Evolutionary conservation across 1,139 yeast genomes (phyloP).

Genomic region (Spathaspora sp.): DNA sequence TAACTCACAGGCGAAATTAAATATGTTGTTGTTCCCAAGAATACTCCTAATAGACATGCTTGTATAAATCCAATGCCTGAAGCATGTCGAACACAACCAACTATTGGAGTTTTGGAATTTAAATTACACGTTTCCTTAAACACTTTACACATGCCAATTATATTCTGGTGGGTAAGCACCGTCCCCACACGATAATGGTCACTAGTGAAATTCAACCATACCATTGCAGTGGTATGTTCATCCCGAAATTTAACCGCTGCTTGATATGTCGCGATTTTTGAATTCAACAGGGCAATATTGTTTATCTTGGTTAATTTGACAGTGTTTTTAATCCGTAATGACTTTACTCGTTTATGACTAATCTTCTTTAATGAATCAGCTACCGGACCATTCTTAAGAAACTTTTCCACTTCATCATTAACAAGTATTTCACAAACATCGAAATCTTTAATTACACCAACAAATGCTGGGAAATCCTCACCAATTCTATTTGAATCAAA

Average conservation of each 20-base stretch:
- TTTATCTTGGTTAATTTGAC: slow-evolving; percentile 62
- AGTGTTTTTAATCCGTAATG: slow-evolving; percentile 67
- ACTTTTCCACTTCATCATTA: slow-evolving; percentile 72
- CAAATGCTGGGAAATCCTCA: slow-evolving; percentile 74
- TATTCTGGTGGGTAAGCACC: slow-evolving; percentile 57
- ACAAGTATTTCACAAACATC: slow-evolving; percentile 72
- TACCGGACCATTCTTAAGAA: slow-evolving; percentile 69
- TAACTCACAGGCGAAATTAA: slow-evolving; percentile 77
- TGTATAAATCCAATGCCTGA: slow-evolving; percentile 87
- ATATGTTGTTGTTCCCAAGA: slow-evolving; percentile 82
- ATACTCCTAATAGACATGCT: slow-evolving; percentile 78
- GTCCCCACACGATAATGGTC: slow-evolving; percentile 74
- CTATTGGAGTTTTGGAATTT: slow-evolving; percentile 66
- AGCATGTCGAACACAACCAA: slow-evolving; percentile 86
- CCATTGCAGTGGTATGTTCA: slow-evolving; percentile 48
- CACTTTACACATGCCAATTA: slow-evolving; percentile 81
- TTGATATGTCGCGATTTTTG: slow-evolving; percentile 46
- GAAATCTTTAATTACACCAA: slow-evolving; percentile 67
- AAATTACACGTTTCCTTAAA: slow-evolving; percentile 91
- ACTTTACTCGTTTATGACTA: slow-evolving; percentile 39
- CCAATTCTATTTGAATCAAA: slow-evolving; percentile 66
- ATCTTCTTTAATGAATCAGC: slow-evolving; percentile 61
- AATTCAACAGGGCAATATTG: slow-evolving; percentile 44
- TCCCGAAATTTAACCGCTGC: slow-evolving; percentile 44
- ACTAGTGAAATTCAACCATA: slow-evolving; percentile 69